Evolutionary conservation across 2,329 filamentous ascomycete genomes (phyloP).

Genomic region (Nemania sp.): DNA sequence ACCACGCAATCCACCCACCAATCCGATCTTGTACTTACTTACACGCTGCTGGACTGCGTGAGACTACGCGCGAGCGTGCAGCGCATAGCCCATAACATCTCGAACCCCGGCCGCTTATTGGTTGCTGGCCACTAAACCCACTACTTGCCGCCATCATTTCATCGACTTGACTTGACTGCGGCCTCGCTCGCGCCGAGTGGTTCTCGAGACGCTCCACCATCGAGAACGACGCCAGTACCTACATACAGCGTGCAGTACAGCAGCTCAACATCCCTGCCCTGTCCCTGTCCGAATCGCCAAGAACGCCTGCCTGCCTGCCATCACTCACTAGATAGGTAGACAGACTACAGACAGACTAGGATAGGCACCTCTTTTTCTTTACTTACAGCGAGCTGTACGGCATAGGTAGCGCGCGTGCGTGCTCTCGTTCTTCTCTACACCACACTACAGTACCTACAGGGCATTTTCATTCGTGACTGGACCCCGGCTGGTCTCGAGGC

Average conservation of each 20-base stretch:
- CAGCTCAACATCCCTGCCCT: constrained; percentile 20
- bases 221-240: constrained; percentile 12
- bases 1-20: constrained; percentile 30
- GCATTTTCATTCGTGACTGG: constrained; percentile 24
- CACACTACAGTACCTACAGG: constrained; percentile 17
- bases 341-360: too few relatives aligned
- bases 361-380: background rate
- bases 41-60: constrained; percentile 18
- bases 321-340: background rate
- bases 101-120: constrained; percentile 31
- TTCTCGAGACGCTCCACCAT: constrained; percentile 43
- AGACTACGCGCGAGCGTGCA: constrained; percentile 9
- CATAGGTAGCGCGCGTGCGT: constrained; percentile 19
- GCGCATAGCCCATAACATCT: constrained; percentile 4
- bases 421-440: background rate
- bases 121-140: constrained; percentile 25
- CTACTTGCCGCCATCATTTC: constrained; percentile 47
- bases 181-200: constrained; percentile 44
- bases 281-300: constrained; percentile 18
- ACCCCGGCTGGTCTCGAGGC: constrained; percentile 38
- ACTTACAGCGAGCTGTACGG: constrained; percentile 19
- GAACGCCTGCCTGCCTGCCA: background rate
- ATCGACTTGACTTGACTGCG: constrained; percentile 40
- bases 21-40: constrained; percentile 31
- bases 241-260: background rate